A percentile compares a stretch with the other conserved stretches of the same genome.
Conservation (phyloP, 768 basidiomycete species). For the Phanerodontia chrysosporium region DNA sequence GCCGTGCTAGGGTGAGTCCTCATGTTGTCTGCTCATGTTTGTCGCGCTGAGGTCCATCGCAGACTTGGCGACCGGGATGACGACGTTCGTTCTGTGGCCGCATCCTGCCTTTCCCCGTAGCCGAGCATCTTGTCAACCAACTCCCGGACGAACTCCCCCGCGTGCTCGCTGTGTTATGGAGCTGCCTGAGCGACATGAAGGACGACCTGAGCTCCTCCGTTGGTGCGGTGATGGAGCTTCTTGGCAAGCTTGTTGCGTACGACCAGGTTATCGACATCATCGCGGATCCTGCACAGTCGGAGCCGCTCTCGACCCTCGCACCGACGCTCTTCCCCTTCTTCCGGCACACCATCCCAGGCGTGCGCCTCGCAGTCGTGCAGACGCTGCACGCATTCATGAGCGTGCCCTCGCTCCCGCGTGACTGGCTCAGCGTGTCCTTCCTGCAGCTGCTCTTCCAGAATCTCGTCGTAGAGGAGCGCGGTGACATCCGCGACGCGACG, state of each 20-base stretch:
- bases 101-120: conserved; percentile 90
- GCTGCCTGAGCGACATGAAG: conserved; percentile 86
- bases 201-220: conserved; percentile 97
- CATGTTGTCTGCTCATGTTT: background rate
- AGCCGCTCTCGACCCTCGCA: conserved; percentile 77
- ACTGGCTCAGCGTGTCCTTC: conserved; percentile 78
- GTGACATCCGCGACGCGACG: conserved; percentile 75
- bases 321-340: conserved; percentile 93
- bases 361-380: conserved; percentile 88
- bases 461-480: conserved; percentile 84
- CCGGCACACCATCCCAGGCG: conserved; percentile 91
- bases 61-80: conserved; percentile 91
- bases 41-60: conserved; percentile 9
- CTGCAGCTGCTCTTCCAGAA: conserved; percentile 90
- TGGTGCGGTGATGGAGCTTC: conserved; percentile 93
- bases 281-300: conserved; percentile 63
- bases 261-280: conserved; percentile 74
- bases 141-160: conserved; percentile 67
- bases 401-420: conserved; percentile 64
- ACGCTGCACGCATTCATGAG: conserved; percentile 85
- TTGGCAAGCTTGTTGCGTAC: conserved; percentile 85
- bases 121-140: conserved; percentile 70
- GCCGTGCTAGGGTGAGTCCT: conserved; percentile 79
- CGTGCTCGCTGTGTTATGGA: conserved; percentile 85
- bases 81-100: conserved; percentile 94